Base-by-base conservation (phyloP, 345 rosid genomes). In the Crucihimalaya himalaica region DNA sequence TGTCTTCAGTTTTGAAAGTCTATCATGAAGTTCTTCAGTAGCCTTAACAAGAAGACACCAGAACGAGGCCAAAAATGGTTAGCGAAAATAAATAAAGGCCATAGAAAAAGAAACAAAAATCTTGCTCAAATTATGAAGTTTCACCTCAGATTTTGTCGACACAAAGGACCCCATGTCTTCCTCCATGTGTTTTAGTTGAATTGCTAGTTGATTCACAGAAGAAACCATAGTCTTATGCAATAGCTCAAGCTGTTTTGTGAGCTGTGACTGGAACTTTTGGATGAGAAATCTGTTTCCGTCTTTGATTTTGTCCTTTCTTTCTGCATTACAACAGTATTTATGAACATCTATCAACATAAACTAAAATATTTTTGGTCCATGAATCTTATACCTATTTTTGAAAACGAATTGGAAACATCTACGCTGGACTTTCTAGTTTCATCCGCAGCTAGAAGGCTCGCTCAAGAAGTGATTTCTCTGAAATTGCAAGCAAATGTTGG, bases 141-240 rank as follows among this genome's bases (percentile, higher is more conserved):
- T 63, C 70, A 95, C 99, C 89, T 89, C 88, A 46, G 89, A 80
- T 82, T 95, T 95, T 35, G 87, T 89, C 12, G 87, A 83, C 40
- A 92, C 99, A 71, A 92, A 92, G 70, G 97, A 86, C 78, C 86
- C 88, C 98, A 95, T 90, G 73, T 95, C 98, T 81, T 87, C 89
- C 79, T 95, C 97, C 97, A 95, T 92, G 71, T 76, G 88, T 74
- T 87, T 92, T 73, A 92, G 85, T 70, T 92, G 98, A 80, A 80
- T 82, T 81, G 87, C 99, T 80, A 90, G 99, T 66, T 84, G 97
- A 63, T 87, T 86, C 60, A 87, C 90, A 69, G 99, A 92, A 78
- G 87, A 75, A 43, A 93, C 96, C 54, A 92, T 93, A 45, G 90
- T 85, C 86, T 82, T 87, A 60, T 92, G 99, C 89, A 95, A 86